Base-by-base conservation (phyloP, 2,329 filamentous ascomycete genomes). In the Aspergillus fructus region DNA sequence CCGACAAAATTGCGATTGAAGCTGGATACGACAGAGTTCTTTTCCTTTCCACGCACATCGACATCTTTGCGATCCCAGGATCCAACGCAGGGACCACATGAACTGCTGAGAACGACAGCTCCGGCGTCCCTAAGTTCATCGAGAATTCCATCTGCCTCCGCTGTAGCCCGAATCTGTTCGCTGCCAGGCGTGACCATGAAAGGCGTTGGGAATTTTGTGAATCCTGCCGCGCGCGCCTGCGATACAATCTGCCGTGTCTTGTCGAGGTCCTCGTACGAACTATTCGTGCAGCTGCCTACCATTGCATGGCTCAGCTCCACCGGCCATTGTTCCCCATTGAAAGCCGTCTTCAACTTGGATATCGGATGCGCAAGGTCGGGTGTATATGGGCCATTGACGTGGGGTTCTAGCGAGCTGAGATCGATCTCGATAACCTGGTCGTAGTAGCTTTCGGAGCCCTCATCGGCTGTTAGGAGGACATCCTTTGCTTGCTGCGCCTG, bases 1-100 rank as follows among this genome's bases (percentile, higher is more conserved):
- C 93, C 93, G 55, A 92, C 96, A 81, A 97, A 97, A 85, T 97
- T 97, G 76, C 93, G 91, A 88, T 97, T 97, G 87, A 96, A 97
- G 17, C 93, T 97, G 34, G 92, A 96, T 72, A 97, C 82, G 74
- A 97, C 97, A 1, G 91, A 93, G 86, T 97, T 97, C 68, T 91
- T 83, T 68, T 90, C 92, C 85, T 96, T 96, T 82, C 58, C 58
- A 9, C 51, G 49, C 8, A 61, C 55, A 27, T 92, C 89, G 56
- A 96, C 91, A 67, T 96, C 93, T 60, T 80, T 82, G 65, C 93
- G 88, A 71, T 96, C 91, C 93, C 93, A 97, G 76, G 96, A 92
- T 52, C 90, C 91, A 72, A 93, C 91, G 78, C 89, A 93, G 63
- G 89, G 89, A 64, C 89, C 93, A 74, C 93, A 97, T 59, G 93